A percentile compares a stretch with the other conserved stretches of the same genome.
phyloP scores from a whole-genome alignment of 371 early-diverging fungal genomes.

The Lichtheimia ramosa region DNA sequence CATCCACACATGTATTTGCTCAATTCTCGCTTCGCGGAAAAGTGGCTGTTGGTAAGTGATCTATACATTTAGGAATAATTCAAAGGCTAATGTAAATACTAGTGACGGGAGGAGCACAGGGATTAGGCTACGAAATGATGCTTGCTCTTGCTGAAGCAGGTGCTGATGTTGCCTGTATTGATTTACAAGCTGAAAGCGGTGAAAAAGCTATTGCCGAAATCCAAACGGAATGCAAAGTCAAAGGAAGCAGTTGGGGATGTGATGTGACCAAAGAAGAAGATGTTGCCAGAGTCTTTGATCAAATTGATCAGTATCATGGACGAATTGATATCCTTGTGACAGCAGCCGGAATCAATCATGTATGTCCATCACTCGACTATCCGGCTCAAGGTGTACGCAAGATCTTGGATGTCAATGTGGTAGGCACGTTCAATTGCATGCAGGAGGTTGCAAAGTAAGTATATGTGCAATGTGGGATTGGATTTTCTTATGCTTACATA shows the following conservation, averaged over 20 bases:
- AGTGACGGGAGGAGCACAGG: conserved; percentile 50
- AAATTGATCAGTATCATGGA: conserved; percentile 28
- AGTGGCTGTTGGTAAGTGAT: conserved; percentile 33
- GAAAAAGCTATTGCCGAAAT: conserved; percentile 19
- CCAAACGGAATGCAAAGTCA: conserved; percentile 21
- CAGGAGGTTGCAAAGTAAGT: conserved; percentile 36
- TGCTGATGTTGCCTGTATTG: conserved; percentile 41
- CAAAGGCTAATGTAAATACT: neutral
- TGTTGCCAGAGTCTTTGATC: conserved; percentile 26
- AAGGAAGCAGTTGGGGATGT: conserved; percentile 38
- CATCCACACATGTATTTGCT: conserved; percentile 22
- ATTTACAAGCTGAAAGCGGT: conserved; percentile 23
- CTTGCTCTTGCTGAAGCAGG: conserved; percentile 40
- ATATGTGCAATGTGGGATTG: conserved; percentile 9
- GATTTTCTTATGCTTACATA: conserved; percentile 42
- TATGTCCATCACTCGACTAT: conserved; percentile 25
- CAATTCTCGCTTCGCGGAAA: conserved; percentile 34
- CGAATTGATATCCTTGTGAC: conserved; percentile 29
- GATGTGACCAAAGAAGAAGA: conserved; percentile 37
- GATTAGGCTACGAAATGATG: conserved; percentile 51
- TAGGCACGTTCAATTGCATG: conserved; percentile 30
- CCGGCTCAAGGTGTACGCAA: conserved; percentile 23
- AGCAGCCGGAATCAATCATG: conserved; percentile 26
- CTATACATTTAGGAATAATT: neutral
- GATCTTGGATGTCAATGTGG: conserved; percentile 36